These are phyloP conservation scores for Sclerotinia borealis DNA, from an alignment of 2,329 filamentous ascomycete genomes.

Conservation along the genomic window DNA sequence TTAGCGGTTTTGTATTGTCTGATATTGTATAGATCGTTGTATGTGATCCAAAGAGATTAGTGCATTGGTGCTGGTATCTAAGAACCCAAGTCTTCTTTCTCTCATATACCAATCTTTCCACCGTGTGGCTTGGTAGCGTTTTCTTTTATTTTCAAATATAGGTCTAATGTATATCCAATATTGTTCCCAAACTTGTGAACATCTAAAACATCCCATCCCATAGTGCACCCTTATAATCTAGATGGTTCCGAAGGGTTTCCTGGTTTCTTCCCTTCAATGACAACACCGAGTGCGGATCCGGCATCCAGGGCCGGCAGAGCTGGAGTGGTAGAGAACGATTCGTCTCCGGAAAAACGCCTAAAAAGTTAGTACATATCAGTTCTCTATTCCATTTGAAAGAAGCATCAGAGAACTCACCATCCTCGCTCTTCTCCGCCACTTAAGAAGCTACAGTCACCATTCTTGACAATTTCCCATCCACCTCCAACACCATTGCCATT, in stretches of 20 bases:
- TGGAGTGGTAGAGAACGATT: slow-evolving; percentile 42
- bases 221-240: slow-evolving; percentile 7
- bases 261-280: slow-evolving; percentile 30
- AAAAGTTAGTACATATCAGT: slow-evolving; percentile 5
- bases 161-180: background rate
- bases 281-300: slow-evolving; percentile 33
- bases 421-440: slow-evolving; percentile 76
- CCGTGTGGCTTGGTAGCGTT: background rate
- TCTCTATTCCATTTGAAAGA: background rate
- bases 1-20: background rate
- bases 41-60: background rate
- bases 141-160: background rate
- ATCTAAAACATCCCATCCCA: background rate
- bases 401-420: slow-evolving; percentile 53
- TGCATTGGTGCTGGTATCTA: background rate
- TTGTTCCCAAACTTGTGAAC: background rate
- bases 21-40: background rate
- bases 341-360: slow-evolving; percentile 52
- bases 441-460: slow-evolving; percentile 83
- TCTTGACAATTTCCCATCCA: slow-evolving; percentile 72
- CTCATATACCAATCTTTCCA: background rate
- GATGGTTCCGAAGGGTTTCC: slow-evolving; percentile 10
- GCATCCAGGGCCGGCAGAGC: slow-evolving; percentile 28
- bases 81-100: background rate
- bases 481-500: slow-evolving; percentile 59